Conservation (phyloP, 768 basidiomycete genomes). For the Boletus tomentosulus region DNA sequence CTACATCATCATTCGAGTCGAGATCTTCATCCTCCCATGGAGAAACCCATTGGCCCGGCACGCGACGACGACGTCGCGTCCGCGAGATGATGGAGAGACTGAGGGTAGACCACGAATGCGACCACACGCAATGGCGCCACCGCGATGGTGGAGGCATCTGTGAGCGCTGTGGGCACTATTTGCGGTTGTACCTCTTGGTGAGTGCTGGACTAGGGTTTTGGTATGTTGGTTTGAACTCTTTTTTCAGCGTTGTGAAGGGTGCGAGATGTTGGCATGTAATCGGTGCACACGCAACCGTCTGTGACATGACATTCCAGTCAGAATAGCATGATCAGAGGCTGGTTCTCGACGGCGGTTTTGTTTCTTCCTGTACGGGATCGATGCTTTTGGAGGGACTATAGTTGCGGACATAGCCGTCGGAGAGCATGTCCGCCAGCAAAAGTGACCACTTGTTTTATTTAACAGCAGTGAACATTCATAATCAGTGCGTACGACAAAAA, state of each 20-base stretch:
- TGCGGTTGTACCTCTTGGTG: conserved; percentile 49
- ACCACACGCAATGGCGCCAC: conserved; percentile 41
- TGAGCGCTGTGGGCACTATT: conserved; percentile 39
- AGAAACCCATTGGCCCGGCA: conserved; percentile 1
- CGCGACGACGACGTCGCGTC: conserved; percentile 21
- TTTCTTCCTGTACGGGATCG: too few relatives aligned
- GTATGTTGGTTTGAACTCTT: not conserved
- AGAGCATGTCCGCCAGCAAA: too few relatives aligned
- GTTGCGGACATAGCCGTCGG: too few relatives aligned
- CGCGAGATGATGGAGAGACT: conserved; percentile 36
- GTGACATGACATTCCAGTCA: conserved; percentile 3
- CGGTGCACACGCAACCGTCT: conserved; percentile 36
- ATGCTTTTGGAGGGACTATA: too few relatives aligned
- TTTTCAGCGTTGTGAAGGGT: conserved; percentile 31
- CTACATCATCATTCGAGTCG: not conserved
- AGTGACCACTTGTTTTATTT: too few relatives aligned
- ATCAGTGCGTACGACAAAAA: too few relatives aligned
- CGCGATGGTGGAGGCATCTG: conserved; percentile 42
- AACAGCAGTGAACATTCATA: too few relatives aligned
- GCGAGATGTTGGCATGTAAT: conserved; percentile 33
- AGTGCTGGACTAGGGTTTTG: conserved; percentile 13
- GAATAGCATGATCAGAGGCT: not conserved
- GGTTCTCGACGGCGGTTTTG: too few relatives aligned
- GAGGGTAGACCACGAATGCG: conserved; percentile 53
- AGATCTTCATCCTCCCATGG: not conserved